phyloP scores from a whole-genome alignment of 2,329 filamentous ascomycete genomes.

The Exserohilum rostratum region DNA sequence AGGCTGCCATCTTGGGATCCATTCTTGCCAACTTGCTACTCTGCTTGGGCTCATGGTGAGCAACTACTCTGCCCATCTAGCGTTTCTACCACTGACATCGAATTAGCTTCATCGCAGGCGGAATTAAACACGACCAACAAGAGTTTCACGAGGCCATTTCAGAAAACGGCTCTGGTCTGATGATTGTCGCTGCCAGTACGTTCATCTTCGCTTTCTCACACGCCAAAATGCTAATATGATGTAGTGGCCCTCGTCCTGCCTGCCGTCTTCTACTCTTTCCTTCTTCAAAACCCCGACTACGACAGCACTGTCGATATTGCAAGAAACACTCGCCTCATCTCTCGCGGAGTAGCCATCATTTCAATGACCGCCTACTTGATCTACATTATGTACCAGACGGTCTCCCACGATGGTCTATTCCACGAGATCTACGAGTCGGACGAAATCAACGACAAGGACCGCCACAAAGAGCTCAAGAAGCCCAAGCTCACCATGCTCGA shows the following conservation, averaged over 20 bases:
- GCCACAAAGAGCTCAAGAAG: conserved; percentile 64
- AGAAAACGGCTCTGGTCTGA: conserved; percentile 77
- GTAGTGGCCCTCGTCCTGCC: conserved; percentile 57
- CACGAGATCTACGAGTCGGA: conserved; percentile 74
- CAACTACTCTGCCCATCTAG: not conserved
- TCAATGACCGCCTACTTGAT: conserved; percentile 69
- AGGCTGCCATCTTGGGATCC: conserved; percentile 82
- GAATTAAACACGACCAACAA: conserved; percentile 70
- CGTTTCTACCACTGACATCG: not conserved
- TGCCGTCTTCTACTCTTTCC: conserved; percentile 59
- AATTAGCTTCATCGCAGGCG: conserved; percentile 71
- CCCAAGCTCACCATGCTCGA: conserved; percentile 78
- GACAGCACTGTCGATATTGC: conserved; percentile 56
- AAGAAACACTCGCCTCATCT: conserved; percentile 66
- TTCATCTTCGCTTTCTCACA: conserved; percentile 3
- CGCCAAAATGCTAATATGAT: conserved; percentile 14
- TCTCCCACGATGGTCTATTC: conserved; percentile 77
- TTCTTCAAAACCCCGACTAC: conserved; percentile 36
- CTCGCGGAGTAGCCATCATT: conserved; percentile 72
- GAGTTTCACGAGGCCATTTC: conserved; percentile 76
- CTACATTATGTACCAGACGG: conserved; percentile 74
- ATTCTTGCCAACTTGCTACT: conserved; percentile 82
- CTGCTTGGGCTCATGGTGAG: conserved; percentile 72
- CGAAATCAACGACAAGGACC: conserved; percentile 70
- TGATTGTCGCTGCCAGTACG: conserved; percentile 74